Conservation (phyloP, 257 asterid genomes). For the Fraxinus americana region DNA sequence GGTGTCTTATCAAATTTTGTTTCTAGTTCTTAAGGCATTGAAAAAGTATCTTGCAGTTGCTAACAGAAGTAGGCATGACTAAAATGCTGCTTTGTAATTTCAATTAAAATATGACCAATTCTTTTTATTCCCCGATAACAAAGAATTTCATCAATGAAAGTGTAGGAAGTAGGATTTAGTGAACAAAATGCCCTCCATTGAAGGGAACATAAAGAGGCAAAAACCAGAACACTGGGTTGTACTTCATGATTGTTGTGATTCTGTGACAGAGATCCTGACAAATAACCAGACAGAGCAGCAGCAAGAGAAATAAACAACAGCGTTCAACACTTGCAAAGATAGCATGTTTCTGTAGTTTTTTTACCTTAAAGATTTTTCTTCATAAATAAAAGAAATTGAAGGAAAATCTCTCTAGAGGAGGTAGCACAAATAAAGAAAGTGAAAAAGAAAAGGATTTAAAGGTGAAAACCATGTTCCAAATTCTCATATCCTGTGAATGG, state of each 20-base stretch:
- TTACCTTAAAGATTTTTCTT: background rate
- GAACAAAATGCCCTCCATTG: background rate
- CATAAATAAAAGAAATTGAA: background rate
- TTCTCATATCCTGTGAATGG: background rate
- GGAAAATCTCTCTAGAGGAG: background rate
- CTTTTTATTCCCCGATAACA: background rate
- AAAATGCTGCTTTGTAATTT: background rate
- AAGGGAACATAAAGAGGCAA: background rate
- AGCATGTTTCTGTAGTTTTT: background rate
- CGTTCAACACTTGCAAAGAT: background rate
- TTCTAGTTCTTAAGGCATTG: background rate
- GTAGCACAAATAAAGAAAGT: slow-evolving; percentile 3
- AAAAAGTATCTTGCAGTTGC: background rate
- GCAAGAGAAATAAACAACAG: background rate
- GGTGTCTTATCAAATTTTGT: background rate
- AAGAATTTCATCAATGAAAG: background rate
- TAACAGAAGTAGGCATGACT: background rate
- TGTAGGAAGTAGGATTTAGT: background rate
- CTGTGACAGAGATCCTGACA: background rate
- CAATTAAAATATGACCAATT: background rate
- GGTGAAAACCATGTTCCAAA: background rate
- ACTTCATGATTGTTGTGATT: background rate
- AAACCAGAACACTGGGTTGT: background rate
- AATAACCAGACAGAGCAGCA: background rate
- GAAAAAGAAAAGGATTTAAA: background rate